Percentiles rank a stretch among this genome's conserved stretches.
These are phyloP conservation scores for Medicago ruthenica DNA, from an alignment of 306 rosid genomes.

Conservation along the genomic window DNA sequence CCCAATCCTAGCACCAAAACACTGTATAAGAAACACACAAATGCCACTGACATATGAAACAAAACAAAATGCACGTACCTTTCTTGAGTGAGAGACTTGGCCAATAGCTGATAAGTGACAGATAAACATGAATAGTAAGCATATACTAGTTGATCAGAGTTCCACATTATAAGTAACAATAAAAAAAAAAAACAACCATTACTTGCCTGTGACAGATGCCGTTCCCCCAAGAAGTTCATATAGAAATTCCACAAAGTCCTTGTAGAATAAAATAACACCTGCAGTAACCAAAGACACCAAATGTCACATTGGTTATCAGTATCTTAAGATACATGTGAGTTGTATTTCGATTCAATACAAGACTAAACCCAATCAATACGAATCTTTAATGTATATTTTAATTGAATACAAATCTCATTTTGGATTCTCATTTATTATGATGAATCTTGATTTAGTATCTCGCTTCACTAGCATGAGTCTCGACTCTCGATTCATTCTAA, in stretches of 20 bases:
- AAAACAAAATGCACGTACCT: slow-evolving; percentile 57
- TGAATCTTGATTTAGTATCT: too few relatives aligned
- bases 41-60: slow-evolving; percentile 23
- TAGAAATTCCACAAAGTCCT: slow-evolving; percentile 78
- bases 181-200: slow-evolving; percentile 14
- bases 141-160: slow-evolving; percentile 24
- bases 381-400: too few relatives aligned
- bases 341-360: too few relatives aligned
- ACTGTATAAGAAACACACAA: slow-evolving; percentile 25
- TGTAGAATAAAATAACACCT: slow-evolving; percentile 78
- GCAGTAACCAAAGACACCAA: slow-evolving; percentile 31
- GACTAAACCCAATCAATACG: too few relatives aligned
- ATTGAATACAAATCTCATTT: too few relatives aligned
- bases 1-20: slow-evolving; percentile 69
- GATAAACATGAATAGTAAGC: slow-evolving; percentile 46
- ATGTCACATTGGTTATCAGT: background rate
- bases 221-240: slow-evolving; percentile 77
- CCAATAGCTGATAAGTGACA: slow-evolving; percentile 68
- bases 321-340: too few relatives aligned
- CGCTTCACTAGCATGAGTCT: too few relatives aligned
- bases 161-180: slow-evolving; percentile 26
- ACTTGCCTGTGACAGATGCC: slow-evolving; percentile 83
- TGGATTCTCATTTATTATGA: too few relatives aligned
- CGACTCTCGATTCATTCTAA: too few relatives aligned
- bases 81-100: slow-evolving; percentile 68